Evolutionary conservation across 106 monocot species (phyloP), one percentile per base, ranked within the genome.

Genomic region (Allium fistulosum): DNA sequence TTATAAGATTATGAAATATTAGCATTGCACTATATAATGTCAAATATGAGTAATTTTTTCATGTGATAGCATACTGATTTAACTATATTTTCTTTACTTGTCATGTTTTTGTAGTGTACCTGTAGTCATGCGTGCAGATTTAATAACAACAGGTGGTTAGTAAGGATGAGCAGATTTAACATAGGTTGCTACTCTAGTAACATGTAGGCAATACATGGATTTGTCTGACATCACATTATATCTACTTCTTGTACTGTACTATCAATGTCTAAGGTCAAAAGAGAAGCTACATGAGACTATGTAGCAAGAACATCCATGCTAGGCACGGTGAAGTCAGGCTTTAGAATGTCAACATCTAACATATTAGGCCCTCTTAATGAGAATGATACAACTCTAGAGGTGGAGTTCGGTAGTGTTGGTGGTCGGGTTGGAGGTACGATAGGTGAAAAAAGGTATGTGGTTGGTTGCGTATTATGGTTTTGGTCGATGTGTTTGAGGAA

Each of bases 131-230:
- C 82, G 61, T 13, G 70, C 81, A n/a, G 76, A 81, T 26, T 68
- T 55, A 9, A 81, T 73, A 11, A 51, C 71, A 27, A 77, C 84
- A 14, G 84, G n/a, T n/a, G n/a, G n/a, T n/a, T n/a, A n/a, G n/a
- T n/a, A n/a, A n/a, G 84, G 84, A 67, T 75, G 65, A 15, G 57
- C 75, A 4, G 45, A 61, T 68, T 69, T 79, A 9, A 85, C 17
- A 48, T 79, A 64, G 17, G 85, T 82, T 9, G 79, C 85, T 8
- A 76, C 51, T 1, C 85, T 81, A 7, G 63, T 51, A 2, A 76
- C 81, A 59, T 83, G 83, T 2, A 79, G 83, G 63, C 80, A 74
- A 16, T 80, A 58, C 84, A 84, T 84, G 28, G 84, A 84, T 45
- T 79, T 80, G 17, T 80, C 84, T 45, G 78, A 75, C 13, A 77